A percentile compares a stretch with the other conserved stretches of the same genome.
phyloP scores from a whole-genome alignment of 352 stramenopile species.

The Globisporangium radiosum region DNA sequence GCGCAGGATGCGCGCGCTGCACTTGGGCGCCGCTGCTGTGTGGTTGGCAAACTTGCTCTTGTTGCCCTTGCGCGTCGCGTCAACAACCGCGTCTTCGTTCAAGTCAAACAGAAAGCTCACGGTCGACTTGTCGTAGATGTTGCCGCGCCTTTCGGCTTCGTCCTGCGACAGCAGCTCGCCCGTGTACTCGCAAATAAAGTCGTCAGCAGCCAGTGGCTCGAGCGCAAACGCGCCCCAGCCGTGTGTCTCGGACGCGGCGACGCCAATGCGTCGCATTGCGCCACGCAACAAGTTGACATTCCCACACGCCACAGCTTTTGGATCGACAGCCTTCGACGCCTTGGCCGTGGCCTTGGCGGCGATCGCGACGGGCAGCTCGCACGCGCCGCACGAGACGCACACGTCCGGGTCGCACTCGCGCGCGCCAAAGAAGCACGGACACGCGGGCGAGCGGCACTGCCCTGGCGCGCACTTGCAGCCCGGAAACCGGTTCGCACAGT shows the following conservation, averaged over 20 bases:
- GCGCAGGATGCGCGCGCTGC: slow-evolving; percentile 78
- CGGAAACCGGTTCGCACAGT: slow-evolving; percentile 75
- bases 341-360: slow-evolving; percentile 27
- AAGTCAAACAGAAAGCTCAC: slow-evolving; percentile 94
- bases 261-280: slow-evolving; percentile 36
- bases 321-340: too few species aligned
- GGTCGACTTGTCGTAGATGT: slow-evolving; percentile 87
- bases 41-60: slow-evolving; percentile 95
- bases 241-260: slow-evolving; percentile 58
- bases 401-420: slow-evolving; percentile 71
- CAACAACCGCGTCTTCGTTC: slow-evolving; percentile 89
- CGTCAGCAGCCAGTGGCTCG: slow-evolving; percentile 42
- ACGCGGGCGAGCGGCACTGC: slow-evolving; percentile 48
- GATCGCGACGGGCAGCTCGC: slow-evolving; percentile 45
- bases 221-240: slow-evolving; percentile 68
- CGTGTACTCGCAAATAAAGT: slow-evolving; percentile 86
- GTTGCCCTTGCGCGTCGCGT: slow-evolving; percentile 93
- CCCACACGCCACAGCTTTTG: slow-evolving; percentile 18
- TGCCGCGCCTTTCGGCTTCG: slow-evolving; percentile 79
- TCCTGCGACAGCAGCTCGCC: slow-evolving; percentile 90
- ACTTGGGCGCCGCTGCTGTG: slow-evolving; percentile 70
- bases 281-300: slow-evolving; percentile 74
- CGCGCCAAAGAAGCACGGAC: slow-evolving; percentile 62
- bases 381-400: slow-evolving; percentile 57
- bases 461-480: slow-evolving; percentile 56